These are phyloP conservation scores for Ophiognomonia clavigignenti-juglandacearum DNA, from an alignment of 2,329 filamentous ascomycete species.

Conservation along the genomic window DNA sequence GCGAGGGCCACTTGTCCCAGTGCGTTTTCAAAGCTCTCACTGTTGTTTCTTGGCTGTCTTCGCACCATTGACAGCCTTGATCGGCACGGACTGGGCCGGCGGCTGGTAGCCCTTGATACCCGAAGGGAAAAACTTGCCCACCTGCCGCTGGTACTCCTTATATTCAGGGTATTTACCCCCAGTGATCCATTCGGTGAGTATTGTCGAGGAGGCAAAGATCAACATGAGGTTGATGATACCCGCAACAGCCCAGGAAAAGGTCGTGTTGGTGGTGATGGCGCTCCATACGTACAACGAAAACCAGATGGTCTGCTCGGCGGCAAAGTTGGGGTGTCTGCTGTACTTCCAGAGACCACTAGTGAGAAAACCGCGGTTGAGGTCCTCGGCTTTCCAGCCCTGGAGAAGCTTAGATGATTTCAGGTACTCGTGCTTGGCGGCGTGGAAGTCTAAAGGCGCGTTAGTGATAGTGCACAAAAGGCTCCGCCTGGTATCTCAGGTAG, in stretches of 20 bases:
- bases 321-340: conserved; percentile 92
- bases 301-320: conserved; percentile 89
- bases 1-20: too few species aligned
- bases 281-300: conserved; percentile 83
- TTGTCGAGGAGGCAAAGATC: conserved; percentile 86
- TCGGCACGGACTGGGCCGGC: conserved; percentile 34
- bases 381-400: conserved; percentile 58
- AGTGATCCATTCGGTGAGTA: conserved; percentile 79
- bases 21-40: background rate
- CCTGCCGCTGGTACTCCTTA: conserved; percentile 71
- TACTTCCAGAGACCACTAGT: conserved; percentile 80
- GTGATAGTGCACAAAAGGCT: background rate
- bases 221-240: conserved; percentile 67
- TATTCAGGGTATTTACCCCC: conserved; percentile 86
- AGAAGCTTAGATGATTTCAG: conserved; percentile 68
- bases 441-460: conserved; percentile 53
- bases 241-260: conserved; percentile 73
- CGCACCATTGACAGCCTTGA: conserved; percentile 27
- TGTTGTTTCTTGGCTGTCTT: background rate
- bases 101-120: conserved; percentile 38
- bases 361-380: conserved; percentile 86
- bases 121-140: conserved; percentile 75
- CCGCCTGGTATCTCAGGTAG: background rate
- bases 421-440: conserved; percentile 75
- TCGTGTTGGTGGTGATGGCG: conserved; percentile 64